Evolutionary conservation across 2,329 filamentous ascomycete species (phyloP), one percentile per base, ranked within the genome.

Genomic region (Cryoendolithus antarcticus): DNA sequence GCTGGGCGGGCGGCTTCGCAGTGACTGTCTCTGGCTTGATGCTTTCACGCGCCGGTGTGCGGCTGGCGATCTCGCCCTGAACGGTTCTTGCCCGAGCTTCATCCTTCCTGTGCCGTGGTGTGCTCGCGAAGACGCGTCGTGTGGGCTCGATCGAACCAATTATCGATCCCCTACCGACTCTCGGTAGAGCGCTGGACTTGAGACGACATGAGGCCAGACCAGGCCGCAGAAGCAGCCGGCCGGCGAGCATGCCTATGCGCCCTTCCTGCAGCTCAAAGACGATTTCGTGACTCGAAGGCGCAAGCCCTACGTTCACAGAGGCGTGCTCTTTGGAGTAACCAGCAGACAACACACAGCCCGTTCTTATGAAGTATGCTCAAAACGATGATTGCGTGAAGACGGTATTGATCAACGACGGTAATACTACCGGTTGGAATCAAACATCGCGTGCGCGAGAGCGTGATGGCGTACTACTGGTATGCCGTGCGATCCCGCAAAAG

Each of bases 221-320:
- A 37, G 39, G 39, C 39, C 39, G 39, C 39, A 41, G 30, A 12
- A 41, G 39, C 39, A 41, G 39, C 39, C 39, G 39, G 39, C 39
- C 34, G 39, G 39, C 24, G 10, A 41, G 33, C 39, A 41, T 41
- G 30, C 24, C 24, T 27, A 27, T 27, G 24, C 24, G 24, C 24
- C 24, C 24, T 27, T 27, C 24, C 24, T 27, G 24, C 24, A 27
- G 24, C 24, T 27, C 31, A 32, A 6, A 11, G 32, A 88, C 62
- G 30, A 74, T 69, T 51, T 80, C 76, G 42, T 55, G 49, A 47
- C 62, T 62, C 13, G 51, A 50, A 24, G 51, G 7, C 24, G 24
- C 24, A 27, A 27, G 7, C 24, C 24, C 24, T 27, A 6, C 24
- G 24, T 27, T 6, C 7, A 27, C 24, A 4, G 24, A 6, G 24